Evolutionary conservation across 345 rosid genomes (phyloP).

Genomic region (Citrus australasica): DNA sequence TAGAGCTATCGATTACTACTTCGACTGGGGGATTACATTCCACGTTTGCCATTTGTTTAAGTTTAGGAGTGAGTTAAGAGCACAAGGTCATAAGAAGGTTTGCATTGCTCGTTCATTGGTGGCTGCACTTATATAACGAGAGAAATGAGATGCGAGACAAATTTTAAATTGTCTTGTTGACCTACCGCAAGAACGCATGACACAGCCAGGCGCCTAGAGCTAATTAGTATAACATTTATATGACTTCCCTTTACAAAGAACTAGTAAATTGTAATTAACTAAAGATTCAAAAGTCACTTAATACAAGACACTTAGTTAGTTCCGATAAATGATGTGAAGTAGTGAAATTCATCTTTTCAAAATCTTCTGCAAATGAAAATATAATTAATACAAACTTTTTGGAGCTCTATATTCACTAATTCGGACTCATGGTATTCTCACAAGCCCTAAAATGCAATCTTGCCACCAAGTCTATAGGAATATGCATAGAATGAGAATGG

Average conservation of each 20-base stretch:
- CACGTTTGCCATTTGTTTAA: conserved; percentile 6
- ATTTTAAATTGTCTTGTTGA: neutral
- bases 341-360: neutral
- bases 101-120: neutral
- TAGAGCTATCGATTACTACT: conserved; percentile 7
- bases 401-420: neutral
- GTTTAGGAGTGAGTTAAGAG: neutral
- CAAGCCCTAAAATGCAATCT: neutral
- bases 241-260: too few species aligned
- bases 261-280: too few species aligned
- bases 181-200: neutral
- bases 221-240: neutral
- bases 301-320: neutral
- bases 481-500: neutral
- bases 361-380: too few species aligned
- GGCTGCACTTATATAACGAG: neutral
- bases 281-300: neutral
- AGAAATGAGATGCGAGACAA: neutral
- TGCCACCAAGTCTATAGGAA: neutral
- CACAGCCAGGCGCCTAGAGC: neutral
- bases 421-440: neutral
- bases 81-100: neutral
- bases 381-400: too few species aligned
- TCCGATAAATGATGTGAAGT: neutral
- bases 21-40: conserved; percentile 11